Evolutionary conservation across 306 rosid genomes (phyloP).

Genomic region (Luffa acutangula): DNA sequence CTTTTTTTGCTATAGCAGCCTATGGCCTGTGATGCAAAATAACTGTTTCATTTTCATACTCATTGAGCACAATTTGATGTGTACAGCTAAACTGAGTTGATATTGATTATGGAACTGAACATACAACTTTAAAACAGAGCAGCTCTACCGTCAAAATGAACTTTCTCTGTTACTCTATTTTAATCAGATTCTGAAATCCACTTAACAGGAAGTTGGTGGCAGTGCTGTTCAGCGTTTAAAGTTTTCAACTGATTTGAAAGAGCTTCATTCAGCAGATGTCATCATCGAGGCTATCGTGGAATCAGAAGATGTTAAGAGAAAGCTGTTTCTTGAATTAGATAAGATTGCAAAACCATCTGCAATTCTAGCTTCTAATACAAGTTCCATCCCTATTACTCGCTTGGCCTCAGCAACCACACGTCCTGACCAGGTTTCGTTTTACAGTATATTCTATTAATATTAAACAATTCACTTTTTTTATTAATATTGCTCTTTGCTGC

Average conservation of each 20-base stretch:
- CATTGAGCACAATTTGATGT: neutral
- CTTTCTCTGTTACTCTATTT: neutral
- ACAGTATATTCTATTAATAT: too few relatives aligned
- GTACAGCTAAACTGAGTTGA: neutral
- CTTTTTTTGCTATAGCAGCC: neutral
- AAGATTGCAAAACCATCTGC: constrained; percentile 49
- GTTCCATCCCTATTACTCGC: constrained; percentile 88
- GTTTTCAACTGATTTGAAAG: constrained; percentile 46
- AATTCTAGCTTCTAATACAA: constrained; percentile 90
- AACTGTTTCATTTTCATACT: neutral
- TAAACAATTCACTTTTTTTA: too few relatives aligned
- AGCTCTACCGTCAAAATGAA: neutral
- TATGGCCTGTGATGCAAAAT: neutral
- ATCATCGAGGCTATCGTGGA: constrained; percentile 80
- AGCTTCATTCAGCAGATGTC: constrained; percentile 46
- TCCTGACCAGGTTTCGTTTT: constrained; percentile 29
- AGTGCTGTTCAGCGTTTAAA: constrained; percentile 39
- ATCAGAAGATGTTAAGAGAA: constrained; percentile 71
- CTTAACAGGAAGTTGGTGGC: constrained; percentile 24
- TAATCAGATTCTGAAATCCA: neutral
- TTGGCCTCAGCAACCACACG: constrained; percentile 58
- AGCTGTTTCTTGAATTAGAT: constrained; percentile 47
- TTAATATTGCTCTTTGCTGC: too few relatives aligned
- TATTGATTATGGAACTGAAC: neutral
- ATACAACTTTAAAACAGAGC: neutral